Evolutionary conservation across 202 grass and related monocot genomes (phyloP), one percentile per base, ranked within the genome.

Genomic region (Eragrostis tef): DNA sequence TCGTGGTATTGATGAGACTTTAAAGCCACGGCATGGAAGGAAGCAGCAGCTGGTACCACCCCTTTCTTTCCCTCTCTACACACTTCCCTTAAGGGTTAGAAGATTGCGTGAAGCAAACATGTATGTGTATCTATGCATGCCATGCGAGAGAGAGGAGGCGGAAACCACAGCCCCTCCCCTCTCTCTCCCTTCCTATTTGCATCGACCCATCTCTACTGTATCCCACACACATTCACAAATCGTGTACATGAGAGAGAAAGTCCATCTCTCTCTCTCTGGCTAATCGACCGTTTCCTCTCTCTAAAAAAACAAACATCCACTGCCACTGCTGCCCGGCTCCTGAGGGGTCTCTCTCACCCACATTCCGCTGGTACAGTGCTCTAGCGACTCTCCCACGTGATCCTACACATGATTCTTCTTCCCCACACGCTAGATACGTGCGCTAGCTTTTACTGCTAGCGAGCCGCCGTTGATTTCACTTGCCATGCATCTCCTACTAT

Each of bases 61-160:
- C 52, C 49, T 59, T 50, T 64, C 88, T 71, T 75, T 90, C 89
- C 83, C 77, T 77, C 77, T 62, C 72, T 85, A 64, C 70, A 79
- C 67, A 71, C 87, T 72, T 84, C 78, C 79, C 87, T 80, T 31
- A 79, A 89, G 75, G 77, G 85, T 60, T 88, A 81, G 91, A 91
- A 81, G 75, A 89, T 97, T 97, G 94, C 94, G 93, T 99, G 93
- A 99, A 99, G 93, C 90, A 96, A 99, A 78, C 93, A 92, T 74
- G 77, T 70, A 77, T 72, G 67, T 61, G 58, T 61, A 6, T 61
- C 13, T 13, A 49, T 49, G 24, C 58, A 61, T 61, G 57, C 3
- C 12, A 73, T 71, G 29, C 11, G 43, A 56, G 26, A 5, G 70
- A 17, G 69, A 83, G 3, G 53, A 69, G 44, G 58, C 27, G 59